A percentile compares a stretch with the other conserved stretches of the same genome.
These are phyloP conservation scores for Ganoderma multipileum DNA, from an alignment of 1,284 basidiomycete species.

Conservation along the genomic window DNA sequence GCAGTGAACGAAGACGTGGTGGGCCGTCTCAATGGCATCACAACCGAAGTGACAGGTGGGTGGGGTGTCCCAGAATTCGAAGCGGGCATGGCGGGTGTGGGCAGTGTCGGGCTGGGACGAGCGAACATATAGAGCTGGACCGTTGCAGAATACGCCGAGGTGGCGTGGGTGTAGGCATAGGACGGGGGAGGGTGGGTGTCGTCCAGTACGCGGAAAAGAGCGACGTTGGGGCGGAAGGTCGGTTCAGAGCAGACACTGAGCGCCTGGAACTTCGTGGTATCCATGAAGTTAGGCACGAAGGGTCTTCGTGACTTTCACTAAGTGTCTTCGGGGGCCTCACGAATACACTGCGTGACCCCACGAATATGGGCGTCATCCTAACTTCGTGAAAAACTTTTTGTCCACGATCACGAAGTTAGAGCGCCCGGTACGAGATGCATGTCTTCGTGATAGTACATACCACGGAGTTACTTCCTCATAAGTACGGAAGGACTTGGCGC, in stretches of 20 bases:
- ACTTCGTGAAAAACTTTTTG: not conserved
- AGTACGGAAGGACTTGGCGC: too few species aligned
- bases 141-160: not conserved
- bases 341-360: not conserved
- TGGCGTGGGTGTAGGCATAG: not conserved
- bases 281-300: not conserved
- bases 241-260: not conserved
- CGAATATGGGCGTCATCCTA: conserved; percentile 7
- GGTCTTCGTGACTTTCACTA: not conserved
- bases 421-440: too few species aligned
- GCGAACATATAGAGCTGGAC: not conserved
- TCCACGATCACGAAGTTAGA: too few species aligned
- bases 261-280: not conserved
- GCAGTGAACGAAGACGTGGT: not conserved
- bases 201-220: not conserved
- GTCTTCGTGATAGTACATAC: too few species aligned
- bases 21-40: not conserved
- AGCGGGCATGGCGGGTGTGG: not conserved
- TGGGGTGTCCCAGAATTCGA: not conserved
- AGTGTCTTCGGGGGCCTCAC: not conserved
- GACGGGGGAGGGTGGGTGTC: not conserved
- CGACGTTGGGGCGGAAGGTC: not conserved
- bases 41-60: not conserved
- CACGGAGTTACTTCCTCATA: not conserved
- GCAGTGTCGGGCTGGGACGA: not conserved